These are phyloP conservation scores for Glomus cerebriforme DNA, from an alignment of 192 early-diverging fungal genomes.

Conservation along the genomic window DNA sequence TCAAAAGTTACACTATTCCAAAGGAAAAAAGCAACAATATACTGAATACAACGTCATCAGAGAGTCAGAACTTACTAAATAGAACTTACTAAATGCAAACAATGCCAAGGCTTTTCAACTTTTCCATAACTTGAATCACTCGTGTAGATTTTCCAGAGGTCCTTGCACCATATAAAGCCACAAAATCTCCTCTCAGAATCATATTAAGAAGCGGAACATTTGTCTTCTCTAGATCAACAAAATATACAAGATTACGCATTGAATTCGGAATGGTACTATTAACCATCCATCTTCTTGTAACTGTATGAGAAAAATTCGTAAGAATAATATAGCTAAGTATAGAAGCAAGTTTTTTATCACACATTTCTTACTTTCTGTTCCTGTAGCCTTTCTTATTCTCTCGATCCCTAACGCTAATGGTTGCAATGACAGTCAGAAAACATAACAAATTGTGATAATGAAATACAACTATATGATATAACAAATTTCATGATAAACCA, in stretches of 20 bases:
- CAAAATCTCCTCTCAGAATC: slow-evolving; percentile 22
- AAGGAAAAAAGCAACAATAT: neutral
- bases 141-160: slow-evolving; percentile 33
- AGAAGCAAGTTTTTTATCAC: too few species aligned
- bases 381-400: too few species aligned
- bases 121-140: slow-evolving; percentile 24
- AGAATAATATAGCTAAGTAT: too few species aligned
- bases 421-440: too few species aligned
- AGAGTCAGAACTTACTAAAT: neutral
- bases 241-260: slow-evolving; percentile 25
- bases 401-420: too few species aligned
- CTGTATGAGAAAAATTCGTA: neutral
- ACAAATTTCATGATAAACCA: too few species aligned
- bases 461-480: too few species aligned
- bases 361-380: too few species aligned
- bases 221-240: slow-evolving; percentile 6
- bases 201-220: slow-evolving; percentile 29
- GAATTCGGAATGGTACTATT: slow-evolving; percentile 29
- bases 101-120: slow-evolving; percentile 17
- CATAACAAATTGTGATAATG: too few species aligned
- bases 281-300: slow-evolving; percentile 31
- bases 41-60: neutral
- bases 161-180: slow-evolving; percentile 26
- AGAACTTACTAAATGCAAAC: slow-evolving; percentile 35
- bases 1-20: slow-evolving; percentile 24